These are phyloP conservation scores for Agrostemma githago DNA, from an alignment of 148 eudicot species.

Conservation along the genomic window DNA sequence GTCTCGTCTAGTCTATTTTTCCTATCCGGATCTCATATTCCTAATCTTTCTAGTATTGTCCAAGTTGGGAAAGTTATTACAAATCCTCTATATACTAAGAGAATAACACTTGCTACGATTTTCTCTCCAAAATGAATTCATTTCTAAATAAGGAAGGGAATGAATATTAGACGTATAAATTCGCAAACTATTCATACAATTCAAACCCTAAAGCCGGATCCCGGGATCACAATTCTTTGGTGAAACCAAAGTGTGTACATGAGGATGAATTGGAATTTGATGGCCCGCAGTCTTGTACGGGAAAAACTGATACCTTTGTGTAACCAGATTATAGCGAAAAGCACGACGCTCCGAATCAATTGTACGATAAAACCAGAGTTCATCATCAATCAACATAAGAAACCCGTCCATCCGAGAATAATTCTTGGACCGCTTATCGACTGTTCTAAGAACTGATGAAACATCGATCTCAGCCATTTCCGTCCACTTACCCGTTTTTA, in stretches of 20 bases:
- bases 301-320: neutral
- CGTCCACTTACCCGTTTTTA: slow-evolving; percentile 6
- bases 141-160: too few relatives aligned
- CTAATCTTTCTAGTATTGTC: neutral
- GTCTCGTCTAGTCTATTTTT: too few relatives aligned
- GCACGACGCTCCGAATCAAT: neutral
- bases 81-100: too few relatives aligned
- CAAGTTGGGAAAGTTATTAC: too few relatives aligned
- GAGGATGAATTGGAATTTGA: neutral
- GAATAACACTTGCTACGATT: neutral
- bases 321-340: neutral
- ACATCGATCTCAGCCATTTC: neutral
- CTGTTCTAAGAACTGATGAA: neutral
- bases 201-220: too few relatives aligned
- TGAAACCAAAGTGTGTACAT: slow-evolving; percentile 16
- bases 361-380: neutral
- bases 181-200: too few relatives aligned
- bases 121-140: neutral
- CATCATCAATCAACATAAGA: slow-evolving; percentile 2
- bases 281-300: neutral
- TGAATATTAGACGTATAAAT: too few relatives aligned
- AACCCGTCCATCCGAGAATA: neutral
- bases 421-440: neutral
- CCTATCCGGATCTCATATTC: too few relatives aligned
- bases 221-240: neutral